These are phyloP conservation scores for Dendrobium nobile DNA, from an alignment of 106 monocot genomes.

Conservation along the genomic window DNA sequence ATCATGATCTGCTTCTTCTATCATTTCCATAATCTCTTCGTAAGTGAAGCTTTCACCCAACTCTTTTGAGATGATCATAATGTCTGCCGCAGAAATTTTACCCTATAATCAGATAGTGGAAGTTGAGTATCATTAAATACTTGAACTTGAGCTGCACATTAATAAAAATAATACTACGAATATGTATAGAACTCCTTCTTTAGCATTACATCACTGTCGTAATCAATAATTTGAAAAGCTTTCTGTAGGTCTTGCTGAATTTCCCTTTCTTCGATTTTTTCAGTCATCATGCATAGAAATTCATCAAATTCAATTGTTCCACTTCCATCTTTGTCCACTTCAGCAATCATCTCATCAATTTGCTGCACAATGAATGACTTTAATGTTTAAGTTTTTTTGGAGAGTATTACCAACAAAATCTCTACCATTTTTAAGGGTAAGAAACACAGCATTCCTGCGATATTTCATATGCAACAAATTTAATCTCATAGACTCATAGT, in stretches of 20 bases:
- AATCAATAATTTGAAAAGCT: conserved; percentile 81
- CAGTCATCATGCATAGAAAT: conserved; percentile 88
- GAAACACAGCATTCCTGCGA: no score
- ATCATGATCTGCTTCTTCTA: conserved; percentile 64
- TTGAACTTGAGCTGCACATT: background rate
- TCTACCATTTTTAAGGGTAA: no score
- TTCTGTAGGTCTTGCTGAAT: conserved; percentile 61
- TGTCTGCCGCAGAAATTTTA: conserved; percentile 71
- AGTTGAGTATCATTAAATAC: background rate
- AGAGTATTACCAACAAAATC: background rate
- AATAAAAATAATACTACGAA: background rate
- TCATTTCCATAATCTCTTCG: conserved; percentile 76
- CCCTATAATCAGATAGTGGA: conserved; percentile 29
- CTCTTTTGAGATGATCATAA: conserved; percentile 59
- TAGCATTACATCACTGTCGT: conserved; percentile 63
- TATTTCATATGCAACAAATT: no score
- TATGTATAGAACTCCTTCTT: background rate
- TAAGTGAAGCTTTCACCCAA: conserved; percentile 62
- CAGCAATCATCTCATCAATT: conserved; percentile 75
- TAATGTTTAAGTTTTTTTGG: background rate
- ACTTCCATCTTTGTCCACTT: conserved; percentile 85
- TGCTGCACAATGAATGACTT: conserved; percentile 36
- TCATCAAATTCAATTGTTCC: conserved; percentile 90
- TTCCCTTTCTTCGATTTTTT: conserved; percentile 86
- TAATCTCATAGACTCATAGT: no score